A percentile compares a stretch with the other conserved stretches of the same genome.
phyloP scores from a whole-genome alignment of 2,329 filamentous ascomycete genomes.

The Ascochyta fabae region DNA sequence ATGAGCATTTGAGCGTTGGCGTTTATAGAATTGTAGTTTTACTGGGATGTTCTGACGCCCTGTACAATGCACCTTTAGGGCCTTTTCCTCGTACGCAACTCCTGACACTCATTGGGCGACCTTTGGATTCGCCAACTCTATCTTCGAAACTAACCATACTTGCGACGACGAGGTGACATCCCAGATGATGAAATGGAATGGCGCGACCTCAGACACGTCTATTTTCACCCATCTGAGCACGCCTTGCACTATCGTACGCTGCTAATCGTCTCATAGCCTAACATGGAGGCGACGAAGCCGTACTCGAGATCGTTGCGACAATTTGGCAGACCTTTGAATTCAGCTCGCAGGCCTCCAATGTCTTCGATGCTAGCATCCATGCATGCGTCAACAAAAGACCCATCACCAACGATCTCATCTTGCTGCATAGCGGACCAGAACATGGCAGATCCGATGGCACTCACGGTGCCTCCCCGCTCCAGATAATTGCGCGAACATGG shows the following conservation, averaged over 20 bases:
- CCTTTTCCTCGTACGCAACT: too few species aligned
- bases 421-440: neutral
- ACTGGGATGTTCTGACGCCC: neutral
- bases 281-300: neutral
- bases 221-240: too few species aligned
- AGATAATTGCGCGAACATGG: neutral
- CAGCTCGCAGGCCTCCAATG: neutral
- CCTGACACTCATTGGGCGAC: too few species aligned
- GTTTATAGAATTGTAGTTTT: neutral
- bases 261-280: neutral
- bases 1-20: neutral
- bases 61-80: too few species aligned
- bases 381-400: neutral
- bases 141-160: too few species aligned
- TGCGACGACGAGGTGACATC: too few species aligned
- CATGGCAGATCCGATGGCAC: neutral
- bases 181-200: too few species aligned
- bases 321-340: neutral
- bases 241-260: neutral
- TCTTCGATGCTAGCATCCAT: neutral
- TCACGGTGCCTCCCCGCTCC: neutral
- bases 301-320: neutral
- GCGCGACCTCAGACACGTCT: too few species aligned
- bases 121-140: too few species aligned
- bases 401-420: neutral